Evolutionary conservation across 164 flowering plant species (phyloP).

Genomic region (Annona squamosa): DNA sequence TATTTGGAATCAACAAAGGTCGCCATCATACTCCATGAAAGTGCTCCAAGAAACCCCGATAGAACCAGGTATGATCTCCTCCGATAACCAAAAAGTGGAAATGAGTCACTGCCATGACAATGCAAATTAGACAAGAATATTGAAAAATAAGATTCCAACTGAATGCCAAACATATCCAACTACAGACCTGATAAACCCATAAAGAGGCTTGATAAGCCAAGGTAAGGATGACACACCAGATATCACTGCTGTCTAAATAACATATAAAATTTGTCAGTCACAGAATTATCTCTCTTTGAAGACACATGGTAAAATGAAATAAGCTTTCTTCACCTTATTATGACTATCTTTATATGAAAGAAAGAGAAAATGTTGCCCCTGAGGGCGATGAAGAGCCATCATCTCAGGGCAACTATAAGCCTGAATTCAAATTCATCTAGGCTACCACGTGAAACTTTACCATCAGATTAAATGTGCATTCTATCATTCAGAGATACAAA

Average conservation of each 20-base stretch:
- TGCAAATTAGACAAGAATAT: conserved; percentile 8
- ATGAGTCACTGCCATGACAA: conserved; percentile 59
- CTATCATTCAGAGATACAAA: too few relatives aligned
- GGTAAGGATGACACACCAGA: conserved; percentile 90
- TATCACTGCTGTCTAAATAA: conserved; percentile 91
- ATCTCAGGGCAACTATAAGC: too few relatives aligned
- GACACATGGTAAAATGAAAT: neutral
- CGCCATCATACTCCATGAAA: conserved; percentile 96
- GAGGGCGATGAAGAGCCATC: neutral
- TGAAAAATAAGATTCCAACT: conserved; percentile 3
- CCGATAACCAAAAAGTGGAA: conserved; percentile 97
- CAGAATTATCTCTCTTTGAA: neutral
- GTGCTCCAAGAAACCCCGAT: conserved; percentile 91
- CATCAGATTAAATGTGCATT: too few relatives aligned
- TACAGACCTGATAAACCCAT: conserved; percentile 88
- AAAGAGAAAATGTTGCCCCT: neutral
- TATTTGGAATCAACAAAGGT: conserved; percentile 84
- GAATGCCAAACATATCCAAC: neutral
- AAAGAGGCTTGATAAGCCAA: conserved; percentile 95
- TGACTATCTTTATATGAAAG: neutral
- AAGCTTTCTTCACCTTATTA: neutral
- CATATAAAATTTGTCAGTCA: neutral
- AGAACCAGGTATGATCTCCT: conserved; percentile 93
- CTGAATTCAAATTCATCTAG: too few relatives aligned
- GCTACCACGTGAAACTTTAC: too few relatives aligned